Base-by-base conservation (phyloP, 2,329 filamentous ascomycete species). In the Aureobasidium sp. region DNA sequence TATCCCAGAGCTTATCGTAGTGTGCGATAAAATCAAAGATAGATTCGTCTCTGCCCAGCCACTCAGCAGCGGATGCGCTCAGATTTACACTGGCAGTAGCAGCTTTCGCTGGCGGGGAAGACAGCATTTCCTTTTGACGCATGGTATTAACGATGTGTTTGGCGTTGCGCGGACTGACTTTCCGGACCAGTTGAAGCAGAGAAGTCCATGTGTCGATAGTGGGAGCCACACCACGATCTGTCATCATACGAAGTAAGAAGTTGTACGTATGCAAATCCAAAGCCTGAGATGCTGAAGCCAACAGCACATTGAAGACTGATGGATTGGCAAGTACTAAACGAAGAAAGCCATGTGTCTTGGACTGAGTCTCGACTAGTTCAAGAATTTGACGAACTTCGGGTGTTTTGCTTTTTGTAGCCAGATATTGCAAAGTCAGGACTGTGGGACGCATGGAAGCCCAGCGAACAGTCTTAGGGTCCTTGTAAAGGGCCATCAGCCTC, bases 191-290 rank as follows among this genome's bases (percentile, higher is more conserved):
- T 2, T 33, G 25, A 1, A 64, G 48, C 13, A 67, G 15, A 50
- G 42, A 67, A 59, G 51, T 65, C 75, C 75, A 78, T 3, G 71
- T 73, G 11, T 61, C 66, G 27, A 66, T 53, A 7, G 66, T 68
- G 2, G 74, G 70, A 2, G 27, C 48, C 7, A 72, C 16, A 9
- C 58, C 43, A 3, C 68, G 66, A 7, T 67, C 60, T 7, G 69
- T 64, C 73, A 78, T 76, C n/a, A 67, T 45, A 10, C 64, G 65
- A 15, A 75, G 59, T 9, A 69, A 20, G 36, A 71, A 71, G 23
- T 69, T 66, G 58, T 75, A 77, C 48, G 72, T 74, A 33, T 71
- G 69, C 11, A 74, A 42, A 47, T 76, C 72, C 4, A 69, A 68
- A 2, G 45, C 48, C 45, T 67, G 61, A 13, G 72, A 70, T 7